These are phyloP conservation scores for Sporisorium exsertum DNA, from an alignment of 1,284 basidiomycete genomes.

Conservation along the genomic window DNA sequence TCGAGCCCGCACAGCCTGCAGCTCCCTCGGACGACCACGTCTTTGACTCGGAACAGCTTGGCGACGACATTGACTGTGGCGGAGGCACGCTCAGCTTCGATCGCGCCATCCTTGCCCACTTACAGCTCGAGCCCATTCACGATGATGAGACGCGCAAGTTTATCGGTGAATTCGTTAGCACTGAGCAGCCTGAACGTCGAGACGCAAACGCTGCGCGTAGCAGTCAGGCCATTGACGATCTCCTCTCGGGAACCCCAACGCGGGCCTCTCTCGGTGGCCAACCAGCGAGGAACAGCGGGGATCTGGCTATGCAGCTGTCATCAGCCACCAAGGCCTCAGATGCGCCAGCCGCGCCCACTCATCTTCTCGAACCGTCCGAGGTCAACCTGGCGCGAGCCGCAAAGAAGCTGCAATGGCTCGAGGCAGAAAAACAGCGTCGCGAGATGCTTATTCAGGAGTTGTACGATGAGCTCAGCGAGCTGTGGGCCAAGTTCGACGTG, in stretches of 20 bases:
- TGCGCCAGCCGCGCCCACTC: conserved; percentile 24
- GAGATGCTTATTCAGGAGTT: conserved; percentile 63
- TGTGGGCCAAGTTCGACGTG: conserved; percentile 68
- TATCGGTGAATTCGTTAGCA: conserved; percentile 51
- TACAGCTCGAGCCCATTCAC: conserved; percentile 54
- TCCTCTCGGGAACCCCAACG: conserved; percentile 46
- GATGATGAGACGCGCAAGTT: conserved; percentile 45
- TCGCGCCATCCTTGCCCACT: conserved; percentile 52
- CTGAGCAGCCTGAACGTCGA: conserved; percentile 29
- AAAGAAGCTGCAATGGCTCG: conserved; percentile 45
- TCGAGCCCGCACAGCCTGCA: conserved; percentile 45
- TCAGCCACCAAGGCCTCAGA: conserved; percentile 30
- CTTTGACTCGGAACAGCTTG: conserved; percentile 18
- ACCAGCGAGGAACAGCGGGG: conserved; percentile 30
- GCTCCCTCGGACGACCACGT: conserved; percentile 40
- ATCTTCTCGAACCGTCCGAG: conserved; percentile 49
- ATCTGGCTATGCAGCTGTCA: conserved; percentile 33
- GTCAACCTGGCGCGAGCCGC: conserved; percentile 38
- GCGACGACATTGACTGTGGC: conserved; percentile 34
- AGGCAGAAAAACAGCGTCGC: conserved; percentile 59
- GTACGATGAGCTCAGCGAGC: conserved; percentile 66
- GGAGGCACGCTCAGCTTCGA: conserved; percentile 49
- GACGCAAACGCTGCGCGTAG: conserved; percentile 8
- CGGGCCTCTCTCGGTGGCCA: conserved; percentile 41
- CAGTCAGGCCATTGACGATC: conserved; percentile 30